Percentiles rank a stretch among this genome's conserved stretches.
phyloP scores from a whole-genome alignment of 2,329 filamentous ascomycete genomes.

The Alternaria consortialis region DNA sequence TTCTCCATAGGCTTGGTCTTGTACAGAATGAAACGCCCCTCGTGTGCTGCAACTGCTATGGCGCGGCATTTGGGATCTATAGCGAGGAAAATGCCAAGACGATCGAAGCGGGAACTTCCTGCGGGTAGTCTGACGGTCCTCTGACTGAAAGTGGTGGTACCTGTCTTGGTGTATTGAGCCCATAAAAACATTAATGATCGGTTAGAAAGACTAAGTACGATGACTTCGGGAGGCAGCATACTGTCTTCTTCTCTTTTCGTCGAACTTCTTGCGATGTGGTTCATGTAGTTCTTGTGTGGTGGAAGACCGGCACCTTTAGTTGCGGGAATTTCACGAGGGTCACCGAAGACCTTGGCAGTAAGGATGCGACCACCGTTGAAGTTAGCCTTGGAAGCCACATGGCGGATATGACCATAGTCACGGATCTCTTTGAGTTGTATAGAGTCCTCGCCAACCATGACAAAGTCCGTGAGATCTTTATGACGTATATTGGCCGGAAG shows the following conservation, averaged over 20 bases:
- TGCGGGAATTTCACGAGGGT: conserved; percentile 34
- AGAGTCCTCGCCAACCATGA: conserved; percentile 83
- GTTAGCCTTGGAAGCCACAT: conserved; percentile 79
- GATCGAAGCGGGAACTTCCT: conserved; percentile 61
- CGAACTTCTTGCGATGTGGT: conserved; percentile 24
- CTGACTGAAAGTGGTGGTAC: conserved; percentile 67
- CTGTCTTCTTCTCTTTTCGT: conserved; percentile 32
- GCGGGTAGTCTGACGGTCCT: conserved; percentile 68
- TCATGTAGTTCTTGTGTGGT: conserved; percentile 22
- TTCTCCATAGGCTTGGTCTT: conserved; percentile 67
- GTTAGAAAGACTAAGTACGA: conserved; percentile 78
- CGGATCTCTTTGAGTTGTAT: conserved; percentile 82
- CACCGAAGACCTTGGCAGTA: conserved; percentile 78
- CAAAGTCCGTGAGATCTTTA: conserved; percentile 77
- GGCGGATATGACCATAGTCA: conserved; percentile 73
- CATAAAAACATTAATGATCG: conserved; percentile 81
- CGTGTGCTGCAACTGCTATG: conserved; percentile 74
- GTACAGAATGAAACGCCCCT: conserved; percentile 75
- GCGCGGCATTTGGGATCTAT: conserved; percentile 76
- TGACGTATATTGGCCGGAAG: conserved; percentile 81
- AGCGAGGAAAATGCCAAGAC: conserved; percentile 72
- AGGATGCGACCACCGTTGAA: conserved; percentile 78
- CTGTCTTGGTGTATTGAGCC: conserved; percentile 59
- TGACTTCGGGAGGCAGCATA: conserved; percentile 73
- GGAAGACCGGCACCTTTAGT: conserved; percentile 31